These are phyloP conservation scores for Candida namnaoensis DNA, from an alignment of 805 yeast genomes.

Conservation along the genomic window DNA sequence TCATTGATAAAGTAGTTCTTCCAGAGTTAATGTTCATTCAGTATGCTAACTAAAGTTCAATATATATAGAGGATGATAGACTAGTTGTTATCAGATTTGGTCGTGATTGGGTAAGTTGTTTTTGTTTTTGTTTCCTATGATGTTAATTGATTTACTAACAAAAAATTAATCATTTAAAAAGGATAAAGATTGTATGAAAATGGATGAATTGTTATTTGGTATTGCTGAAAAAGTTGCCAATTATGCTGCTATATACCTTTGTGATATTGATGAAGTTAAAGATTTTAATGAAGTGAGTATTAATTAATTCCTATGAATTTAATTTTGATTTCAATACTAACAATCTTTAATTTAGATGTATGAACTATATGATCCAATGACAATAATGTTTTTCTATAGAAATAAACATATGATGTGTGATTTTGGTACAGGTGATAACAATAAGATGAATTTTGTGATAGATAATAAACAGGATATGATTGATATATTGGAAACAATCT, in stretches of 20 bases:
- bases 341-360: conserved; percentile 47
- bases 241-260: conserved; percentile 81
- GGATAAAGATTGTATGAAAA: conserved; percentile 73
- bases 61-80: conserved; percentile 61
- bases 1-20: no score
- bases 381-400: conserved; percentile 87
- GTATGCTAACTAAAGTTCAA: background rate
- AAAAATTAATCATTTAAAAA: background rate
- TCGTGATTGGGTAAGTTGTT: conserved; percentile 35
- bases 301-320: conserved; percentile 1
- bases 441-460: conserved; percentile 77
- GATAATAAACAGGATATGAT: conserved; percentile 83
- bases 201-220: conserved; percentile 79
- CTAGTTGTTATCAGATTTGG: conserved; percentile 89
- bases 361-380: conserved; percentile 82
- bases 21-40: no score
- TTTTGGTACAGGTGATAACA: conserved; percentile 96
- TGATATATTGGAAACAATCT: conserved; percentile 83
- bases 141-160: no score
- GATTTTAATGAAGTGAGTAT: conserved; percentile 60
- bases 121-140: no score
- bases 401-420: conserved; percentile 98
- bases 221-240: conserved; percentile 79
- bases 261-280: conserved; percentile 83
- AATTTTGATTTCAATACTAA: background rate